Base-by-base conservation (phyloP, 2,329 filamentous ascomycete genomes). In the Ascochyta clinopodiicola region DNA sequence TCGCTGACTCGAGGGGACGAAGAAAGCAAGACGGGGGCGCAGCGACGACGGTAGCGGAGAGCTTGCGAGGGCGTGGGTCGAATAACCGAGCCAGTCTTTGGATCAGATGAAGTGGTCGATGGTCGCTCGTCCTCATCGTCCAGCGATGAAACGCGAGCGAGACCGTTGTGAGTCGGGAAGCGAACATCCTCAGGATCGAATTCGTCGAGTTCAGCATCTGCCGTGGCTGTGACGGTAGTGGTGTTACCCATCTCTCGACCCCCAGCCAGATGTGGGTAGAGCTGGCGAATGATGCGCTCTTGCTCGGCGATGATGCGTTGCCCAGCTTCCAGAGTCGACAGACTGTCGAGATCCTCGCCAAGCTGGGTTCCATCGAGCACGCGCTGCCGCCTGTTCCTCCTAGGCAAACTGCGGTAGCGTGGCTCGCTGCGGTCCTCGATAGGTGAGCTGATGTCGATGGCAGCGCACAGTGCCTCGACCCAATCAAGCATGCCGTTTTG, bases 361-460 rank as follows among this genome's bases (percentile, higher is more conserved):
- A 73, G 54, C 7, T 66, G 66, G 7, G 61, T 54, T 15, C 64
- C 64, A 27, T 77, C 74, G 13, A 77, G 63, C n/a, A 71, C 40
- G 17, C 74, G 70, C 56, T 76, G 73, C 12, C 75, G 68, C 34
- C 75, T 59, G 59, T 74, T 72, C 27, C 80, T 68, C 27, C 80
- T 71, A 6, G 80, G 80, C 13, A 82, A 71, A 47, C 79, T 82
- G 44, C 79, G 76, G 57, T 80, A 79, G 44, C 76, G 71, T 15
- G 75, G 75, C 51, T 77, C 75, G 50, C 70, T 78, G 42, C 90
- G 84, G 61, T 91, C 89, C 62, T 92, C 89, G 35, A 92, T 81
- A 1, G 88, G 85, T 0, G 84, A 80, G 12, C 88, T 85, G 19
- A 92, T 84, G 66, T 91, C 87, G 56, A 92, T 89, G 42, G 87